These are phyloP conservation scores for Oidiodendron maius DNA, from an alignment of 495 filamentous ascomycete genomes.

Conservation along the genomic window DNA sequence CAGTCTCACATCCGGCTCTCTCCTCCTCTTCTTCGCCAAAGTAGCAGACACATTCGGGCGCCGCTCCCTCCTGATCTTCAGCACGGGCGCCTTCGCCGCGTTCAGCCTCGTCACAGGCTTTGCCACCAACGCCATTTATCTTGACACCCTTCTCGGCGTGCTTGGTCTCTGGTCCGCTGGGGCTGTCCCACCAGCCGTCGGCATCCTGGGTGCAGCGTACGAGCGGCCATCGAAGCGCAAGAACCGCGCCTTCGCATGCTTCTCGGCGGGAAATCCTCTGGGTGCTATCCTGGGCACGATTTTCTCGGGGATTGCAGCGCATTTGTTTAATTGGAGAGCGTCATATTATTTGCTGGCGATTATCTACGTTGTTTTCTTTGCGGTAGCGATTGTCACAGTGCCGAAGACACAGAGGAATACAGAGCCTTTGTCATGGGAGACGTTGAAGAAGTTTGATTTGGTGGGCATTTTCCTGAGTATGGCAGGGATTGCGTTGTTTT, in stretches of 20 bases:
- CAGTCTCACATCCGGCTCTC: slow-evolving; percentile 59
- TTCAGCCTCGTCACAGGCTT: slow-evolving; percentile 54
- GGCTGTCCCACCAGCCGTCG: slow-evolving; percentile 61
- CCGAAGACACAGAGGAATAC: slow-evolving; percentile 48
- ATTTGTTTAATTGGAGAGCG: slow-evolving; percentile 59
- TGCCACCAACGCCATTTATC: slow-evolving; percentile 53
- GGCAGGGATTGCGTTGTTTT: slow-evolving; percentile 60
- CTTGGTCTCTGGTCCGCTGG: slow-evolving; percentile 57
- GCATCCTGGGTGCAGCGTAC: slow-evolving; percentile 60
- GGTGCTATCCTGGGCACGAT: slow-evolving; percentile 65
- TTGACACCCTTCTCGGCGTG: slow-evolving; percentile 59
- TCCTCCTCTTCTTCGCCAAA: slow-evolving; percentile 63
- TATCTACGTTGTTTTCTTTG: slow-evolving; percentile 53
- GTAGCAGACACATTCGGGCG: slow-evolving; percentile 64
- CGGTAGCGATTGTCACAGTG: slow-evolving; percentile 55
- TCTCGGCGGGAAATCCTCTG: slow-evolving; percentile 66
- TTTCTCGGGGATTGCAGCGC: slow-evolving; percentile 54
- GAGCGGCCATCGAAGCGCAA: slow-evolving; percentile 55
- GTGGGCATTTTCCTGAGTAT: slow-evolving; percentile 54
- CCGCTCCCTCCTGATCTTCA: slow-evolving; percentile 52
- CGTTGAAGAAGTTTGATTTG: slow-evolving; percentile 53
- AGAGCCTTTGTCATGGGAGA: slow-evolving; percentile 36
- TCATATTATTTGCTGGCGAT: slow-evolving; percentile 56
- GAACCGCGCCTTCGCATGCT: slow-evolving; percentile 66
- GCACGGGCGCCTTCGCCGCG: slow-evolving; percentile 53